Conservation (phyloP, 495 filamentous ascomycete species). For the Pyrenula aspistea region DNA sequence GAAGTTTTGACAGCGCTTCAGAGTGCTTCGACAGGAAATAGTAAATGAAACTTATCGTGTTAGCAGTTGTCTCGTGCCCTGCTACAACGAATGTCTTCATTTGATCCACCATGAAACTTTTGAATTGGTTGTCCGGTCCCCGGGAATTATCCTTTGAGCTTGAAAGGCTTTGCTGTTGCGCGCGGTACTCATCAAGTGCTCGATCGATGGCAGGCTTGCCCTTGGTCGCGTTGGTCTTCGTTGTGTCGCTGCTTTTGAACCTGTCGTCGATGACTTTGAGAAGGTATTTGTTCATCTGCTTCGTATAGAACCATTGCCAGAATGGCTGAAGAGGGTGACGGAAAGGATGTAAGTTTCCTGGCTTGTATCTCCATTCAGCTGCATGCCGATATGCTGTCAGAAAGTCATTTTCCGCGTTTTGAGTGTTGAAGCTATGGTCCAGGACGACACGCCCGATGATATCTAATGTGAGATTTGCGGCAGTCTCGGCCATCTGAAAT, state of each 20-base stretch:
- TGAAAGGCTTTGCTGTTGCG: slow-evolving; percentile 2
- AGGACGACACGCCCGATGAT: slow-evolving; percentile 25
- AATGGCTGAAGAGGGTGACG: slow-evolving; percentile 6
- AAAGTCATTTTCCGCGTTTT: slow-evolving; percentile 18
- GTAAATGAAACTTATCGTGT: slow-evolving; percentile 16
- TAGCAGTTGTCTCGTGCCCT: slow-evolving; percentile 25
- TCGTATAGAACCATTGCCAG: slow-evolving; percentile 15
- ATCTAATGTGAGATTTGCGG: slow-evolving; percentile 26
- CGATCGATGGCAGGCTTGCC: slow-evolving; percentile 19
- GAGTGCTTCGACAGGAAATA: slow-evolving; percentile 19
- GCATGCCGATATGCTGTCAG: slow-evolving; percentile 14
- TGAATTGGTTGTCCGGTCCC: neutral
- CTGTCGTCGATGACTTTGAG: slow-evolving; percentile 20
- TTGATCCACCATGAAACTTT: neutral
- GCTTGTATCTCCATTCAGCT: slow-evolving; percentile 1
- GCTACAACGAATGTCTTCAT: slow-evolving; percentile 28
- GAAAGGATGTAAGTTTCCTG: slow-evolving; percentile 12
- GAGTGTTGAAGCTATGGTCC: slow-evolving; percentile 11
- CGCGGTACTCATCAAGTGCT: slow-evolving; percentile 16
- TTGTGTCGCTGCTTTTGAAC: slow-evolving; percentile 4
- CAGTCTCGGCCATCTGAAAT: slow-evolving; percentile 19
- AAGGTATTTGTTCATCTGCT: slow-evolving; percentile 21
- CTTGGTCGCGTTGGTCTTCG: neutral
- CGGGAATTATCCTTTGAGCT: neutral
- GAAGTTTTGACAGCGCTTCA: slow-evolving; percentile 8